These are phyloP conservation scores for Apiosordaria backusii DNA, from an alignment of 495 filamentous ascomycete species.

Conservation along the genomic window DNA sequence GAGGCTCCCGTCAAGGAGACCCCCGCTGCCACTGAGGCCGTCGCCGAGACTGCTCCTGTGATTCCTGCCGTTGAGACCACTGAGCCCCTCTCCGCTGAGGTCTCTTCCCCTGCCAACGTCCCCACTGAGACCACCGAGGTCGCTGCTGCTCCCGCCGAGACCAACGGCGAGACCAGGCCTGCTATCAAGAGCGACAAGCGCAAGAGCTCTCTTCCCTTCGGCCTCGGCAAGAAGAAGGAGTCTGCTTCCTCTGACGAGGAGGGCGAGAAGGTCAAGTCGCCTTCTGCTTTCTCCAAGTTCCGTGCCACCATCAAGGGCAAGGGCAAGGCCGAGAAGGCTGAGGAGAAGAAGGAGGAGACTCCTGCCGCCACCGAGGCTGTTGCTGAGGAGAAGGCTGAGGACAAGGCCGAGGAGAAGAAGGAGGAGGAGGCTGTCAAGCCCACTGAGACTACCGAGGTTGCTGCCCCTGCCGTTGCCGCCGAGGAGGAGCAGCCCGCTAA, in stretches of 20 bases:
- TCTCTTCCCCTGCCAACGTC: conserved; percentile 43
- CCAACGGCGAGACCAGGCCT: conserved; percentile 51
- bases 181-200: conserved; percentile 55
- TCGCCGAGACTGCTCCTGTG: conserved; percentile 53
- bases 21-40: conserved; percentile 41
- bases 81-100: conserved; percentile 49
- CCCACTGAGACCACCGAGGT: conserved; percentile 44
- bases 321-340: conserved; percentile 50
- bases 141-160: conserved; percentile 35
- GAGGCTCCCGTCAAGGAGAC: conserved; percentile 37
- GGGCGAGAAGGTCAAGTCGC: conserved; percentile 51
- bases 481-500: conserved; percentile 38
- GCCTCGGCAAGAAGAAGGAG: conserved; percentile 54
- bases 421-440: conserved; percentile 41
- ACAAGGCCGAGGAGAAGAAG: conserved; percentile 35
- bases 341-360: conserved; percentile 34
- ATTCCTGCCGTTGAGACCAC: conserved; percentile 56
- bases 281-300: conserved; percentile 55
- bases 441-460: conserved; percentile 34
- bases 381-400: conserved; percentile 33
- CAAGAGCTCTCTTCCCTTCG: conserved; percentile 54
- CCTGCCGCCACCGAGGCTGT: conserved; percentile 43
- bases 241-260: conserved; percentile 45
- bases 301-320: conserved; percentile 52
- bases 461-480: conserved; percentile 30